Base-by-base conservation (phyloP, 2,329 filamentous ascomycete genomes). In the Clonostachys solani region DNA sequence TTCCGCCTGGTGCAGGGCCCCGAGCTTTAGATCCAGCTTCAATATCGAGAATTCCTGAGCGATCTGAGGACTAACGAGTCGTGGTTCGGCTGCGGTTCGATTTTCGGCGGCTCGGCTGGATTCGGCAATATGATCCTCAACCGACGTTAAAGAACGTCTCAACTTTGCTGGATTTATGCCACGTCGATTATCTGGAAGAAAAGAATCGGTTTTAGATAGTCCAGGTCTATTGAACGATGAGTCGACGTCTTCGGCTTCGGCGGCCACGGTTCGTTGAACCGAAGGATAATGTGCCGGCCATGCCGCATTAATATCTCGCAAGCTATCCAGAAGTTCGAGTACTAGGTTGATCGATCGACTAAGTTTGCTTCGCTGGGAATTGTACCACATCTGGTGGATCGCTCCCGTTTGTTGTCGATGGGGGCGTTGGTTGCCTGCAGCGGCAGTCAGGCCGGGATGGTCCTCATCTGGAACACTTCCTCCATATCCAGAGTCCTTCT, bases 271-370 rank as follows among this genome's bases (percentile, higher is more conserved):
- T 53, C 83, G 76, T 61, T 90, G 84, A 4, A 92, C 84, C 3
- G 92, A 89, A 46, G 94, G 94, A 64, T 99, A 99, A 63, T 95
- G 89, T 33, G 92, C 92, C 2, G 94, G 94, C 94, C 94, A 97
- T 60, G 84, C 81, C 13, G 86, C 73, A 60, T 99, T 99, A 78
- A 89, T 94, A 52, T 92, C 80, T 66, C 95, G 92, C 48, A 99
- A 78, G 50, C 82, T 83, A 64, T 87, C 86, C 54, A 99, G 71
- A 3, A 90, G 82, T 50, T 96, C 90, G 49, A 96, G 82, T 9
- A 92, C 92, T 56, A 84, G 83, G 60, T 85, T 88, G 61, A 99
- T 96, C 13, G 91, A 87, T 50, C 92, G 86, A 40, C 83, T 89
- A n/a, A 99, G 81, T 33, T 88, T 83, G 6, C 85, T 88, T 49